phyloP scores from a whole-genome alignment of 1,284 basidiomycete species.

The Schizophyllum commune region DNA sequence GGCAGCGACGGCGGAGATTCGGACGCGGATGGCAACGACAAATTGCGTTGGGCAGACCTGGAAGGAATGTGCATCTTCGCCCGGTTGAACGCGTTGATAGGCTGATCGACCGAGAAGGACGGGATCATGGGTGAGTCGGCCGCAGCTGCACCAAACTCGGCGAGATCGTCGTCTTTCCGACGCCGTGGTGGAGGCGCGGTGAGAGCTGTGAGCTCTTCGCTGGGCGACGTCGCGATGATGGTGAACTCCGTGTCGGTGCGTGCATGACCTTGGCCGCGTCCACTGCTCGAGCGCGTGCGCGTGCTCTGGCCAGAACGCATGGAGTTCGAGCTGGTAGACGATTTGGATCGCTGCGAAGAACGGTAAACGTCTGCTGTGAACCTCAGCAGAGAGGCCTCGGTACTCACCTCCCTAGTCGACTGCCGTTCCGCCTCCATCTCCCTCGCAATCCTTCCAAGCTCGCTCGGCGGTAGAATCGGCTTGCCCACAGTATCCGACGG shows the following conservation, averaged over 20 bases:
- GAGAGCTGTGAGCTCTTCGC: constrained; percentile 4
- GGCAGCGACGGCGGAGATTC: background rate
- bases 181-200: no score
- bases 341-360: no score
- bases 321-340: no score
- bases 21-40: background rate
- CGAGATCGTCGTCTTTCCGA: constrained; percentile 1
- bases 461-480: no score
- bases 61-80: constrained; percentile 5
- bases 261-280: no score
- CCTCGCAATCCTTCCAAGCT: no score
- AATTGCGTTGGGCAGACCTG: background rate
- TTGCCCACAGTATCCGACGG: background rate
- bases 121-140: constrained; percentile 25
- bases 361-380: no score
- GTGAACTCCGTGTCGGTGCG: constrained; percentile 2
- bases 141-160: constrained; percentile 8
- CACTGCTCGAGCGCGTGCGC: no score
- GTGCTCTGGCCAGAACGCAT: no score
- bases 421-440: no score
- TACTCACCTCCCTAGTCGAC: no score
- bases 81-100: constrained; percentile 27
- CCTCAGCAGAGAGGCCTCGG: no score
- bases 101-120: constrained; percentile 24
- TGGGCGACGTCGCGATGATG: constrained; percentile 9